Evolutionary conservation across 2,329 filamentous ascomycete genomes (phyloP), one percentile per base, ranked within the genome.

Genomic region (Calonectria fujianensis): DNA sequence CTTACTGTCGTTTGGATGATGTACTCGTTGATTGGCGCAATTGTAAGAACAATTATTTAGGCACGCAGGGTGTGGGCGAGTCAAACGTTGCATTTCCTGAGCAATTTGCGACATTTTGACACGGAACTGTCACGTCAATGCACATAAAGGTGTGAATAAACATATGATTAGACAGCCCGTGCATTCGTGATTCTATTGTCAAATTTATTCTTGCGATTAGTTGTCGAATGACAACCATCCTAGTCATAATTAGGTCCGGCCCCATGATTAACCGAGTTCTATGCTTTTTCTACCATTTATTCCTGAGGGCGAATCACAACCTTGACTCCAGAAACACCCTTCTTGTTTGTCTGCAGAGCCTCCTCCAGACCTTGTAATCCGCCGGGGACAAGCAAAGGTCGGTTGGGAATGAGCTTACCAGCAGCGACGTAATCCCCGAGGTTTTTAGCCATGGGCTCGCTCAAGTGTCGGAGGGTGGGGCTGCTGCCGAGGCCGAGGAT

Each of bases 1-100:
- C 45, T 71, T 29, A 71, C 59, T 14, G 8, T 6, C 10, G 14
- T 71, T 35, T 71, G 59, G 69, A 71, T 71, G 27, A 11, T 20
- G 14, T 65, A 18, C 27, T 71, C 69, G 29, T 20, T 71, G 3
- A 61, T 13, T 48, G 64, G 69, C 29, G 27, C 48, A 35, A 20
- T 27, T 35, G 20, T 31, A n/a, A 68, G 50, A 45, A 37, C 24
- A 32, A 27, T 31, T 45, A 24, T 29, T 32, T 57, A 48, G 45
- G 6, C n/a, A 8, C 18, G 9, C 10, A 24, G n/a, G 13, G 13
- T 3, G 4, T 24, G 6, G n/a, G 1, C 9, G 1, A 48, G 9
- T 20, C 45, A 24, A 24, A 10, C 20, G 11, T 10, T 48, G 10
- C 1, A 48, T n/a, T 48, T n/a, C 3, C 16, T 20, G 10, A 4